Conservation (phyloP, 805 yeast species). For the Wickerhamiella galacta region DNA sequence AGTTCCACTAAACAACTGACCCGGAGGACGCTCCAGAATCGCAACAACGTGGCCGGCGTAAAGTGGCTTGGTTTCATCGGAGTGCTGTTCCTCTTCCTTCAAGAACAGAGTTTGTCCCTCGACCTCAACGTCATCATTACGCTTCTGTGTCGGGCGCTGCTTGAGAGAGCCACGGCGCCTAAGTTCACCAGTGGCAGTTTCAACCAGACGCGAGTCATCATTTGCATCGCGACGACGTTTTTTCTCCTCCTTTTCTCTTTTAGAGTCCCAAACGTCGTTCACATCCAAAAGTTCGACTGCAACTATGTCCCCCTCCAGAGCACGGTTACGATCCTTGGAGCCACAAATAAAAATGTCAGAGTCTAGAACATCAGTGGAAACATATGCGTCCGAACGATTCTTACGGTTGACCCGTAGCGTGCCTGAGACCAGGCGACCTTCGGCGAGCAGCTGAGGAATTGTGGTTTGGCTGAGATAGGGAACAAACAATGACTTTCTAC, state of each 20-base stretch:
- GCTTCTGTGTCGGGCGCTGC: constrained; percentile 92
- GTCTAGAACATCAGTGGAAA: constrained; percentile 86
- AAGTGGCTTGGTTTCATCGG: constrained; percentile 80
- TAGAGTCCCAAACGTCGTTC: constrained; percentile 95
- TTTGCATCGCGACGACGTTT: constrained; percentile 63
- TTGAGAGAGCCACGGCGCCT: constrained; percentile 80
- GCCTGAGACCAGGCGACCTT: constrained; percentile 86
- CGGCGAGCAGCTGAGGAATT: constrained; percentile 72
- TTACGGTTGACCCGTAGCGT: constrained; percentile 86
- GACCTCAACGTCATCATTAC: constrained; percentile 95
- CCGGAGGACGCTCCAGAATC: constrained; percentile 91
- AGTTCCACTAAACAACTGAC: constrained; percentile 89
- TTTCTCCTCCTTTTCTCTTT: constrained; percentile 92
- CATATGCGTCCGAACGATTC: constrained; percentile 94
- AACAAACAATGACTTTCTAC: constrained; percentile 60
- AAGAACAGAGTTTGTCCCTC: constrained; percentile 88
- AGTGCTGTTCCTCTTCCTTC: constrained; percentile 90
- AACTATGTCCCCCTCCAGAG: constrained; percentile 89
- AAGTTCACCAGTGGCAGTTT: constrained; percentile 21
- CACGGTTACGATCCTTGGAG: constrained; percentile 93
- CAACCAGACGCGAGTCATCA: constrained; percentile 20
- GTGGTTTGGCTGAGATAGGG: constrained; percentile 92
- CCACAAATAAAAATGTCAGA: constrained; percentile 97
- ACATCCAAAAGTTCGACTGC: constrained; percentile 90
- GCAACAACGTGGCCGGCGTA: constrained; percentile 99